These are phyloP conservation scores for Paxillus involutus DNA, from an alignment of 768 basidiomycete genomes.

Conservation along the genomic window DNA sequence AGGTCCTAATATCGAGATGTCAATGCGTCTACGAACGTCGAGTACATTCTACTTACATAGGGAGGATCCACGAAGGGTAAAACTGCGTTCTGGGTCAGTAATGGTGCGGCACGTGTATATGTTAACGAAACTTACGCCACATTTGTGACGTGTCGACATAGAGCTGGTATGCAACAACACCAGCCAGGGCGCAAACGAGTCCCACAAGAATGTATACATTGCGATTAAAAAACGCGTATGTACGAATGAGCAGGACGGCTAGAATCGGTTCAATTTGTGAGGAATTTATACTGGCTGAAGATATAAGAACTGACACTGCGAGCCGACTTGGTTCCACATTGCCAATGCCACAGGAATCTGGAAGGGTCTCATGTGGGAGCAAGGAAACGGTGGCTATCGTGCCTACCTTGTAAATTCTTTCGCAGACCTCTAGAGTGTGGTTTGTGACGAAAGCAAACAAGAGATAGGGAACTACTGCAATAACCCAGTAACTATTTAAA, in stretches of 20 bases:
- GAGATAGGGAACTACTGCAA: constrained; percentile 74
- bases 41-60: constrained; percentile 40
- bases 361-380: neutral
- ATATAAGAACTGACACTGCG: constrained; percentile 54
- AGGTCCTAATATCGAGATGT: constrained; percentile 31
- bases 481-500: constrained; percentile 72
- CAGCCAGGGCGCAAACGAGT: constrained; percentile 64
- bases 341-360: constrained; percentile 80
- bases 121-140: constrained; percentile 49
- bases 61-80: constrained; percentile 66
- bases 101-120: constrained; percentile 1
- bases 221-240: constrained; percentile 84
- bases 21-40: neutral
- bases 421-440: constrained; percentile 62
- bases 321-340: constrained; percentile 87
- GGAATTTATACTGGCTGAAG: neutral
- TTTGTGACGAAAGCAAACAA: constrained; percentile 75
- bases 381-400: neutral
- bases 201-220: constrained; percentile 65
- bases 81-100: constrained; percentile 38
- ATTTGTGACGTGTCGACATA: constrained; percentile 80
- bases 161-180: constrained; percentile 78
- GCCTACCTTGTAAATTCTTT: constrained; percentile 66
- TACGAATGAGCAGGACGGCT: constrained; percentile 81
- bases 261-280: constrained; percentile 11